Conservation (phyloP, 306 rosid species). For the Ammopiptanthus mongolicus region DNA sequence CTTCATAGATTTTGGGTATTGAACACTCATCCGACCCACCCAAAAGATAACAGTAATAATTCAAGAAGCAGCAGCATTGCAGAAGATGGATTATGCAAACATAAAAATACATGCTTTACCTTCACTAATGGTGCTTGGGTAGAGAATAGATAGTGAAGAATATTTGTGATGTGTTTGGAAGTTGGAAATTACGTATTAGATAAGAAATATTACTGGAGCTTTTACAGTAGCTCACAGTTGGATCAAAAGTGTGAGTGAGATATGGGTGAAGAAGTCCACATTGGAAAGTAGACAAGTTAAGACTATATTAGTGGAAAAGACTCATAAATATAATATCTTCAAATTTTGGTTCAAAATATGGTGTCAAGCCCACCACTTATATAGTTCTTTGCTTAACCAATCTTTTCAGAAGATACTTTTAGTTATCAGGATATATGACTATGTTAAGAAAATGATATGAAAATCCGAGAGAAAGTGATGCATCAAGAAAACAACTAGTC, state of each 20-base stretch:
- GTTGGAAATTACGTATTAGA: constrained; percentile 10
- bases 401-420: neutral
- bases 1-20: neutral
- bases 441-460: constrained; percentile 17
- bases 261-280: too few species aligned
- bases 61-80: neutral
- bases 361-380: too few species aligned
- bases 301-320: too few species aligned
- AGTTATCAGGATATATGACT: neutral
- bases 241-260: neutral
- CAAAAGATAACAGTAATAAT: neutral
- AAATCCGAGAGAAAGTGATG: constrained; percentile 33
- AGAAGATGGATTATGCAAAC: neutral
- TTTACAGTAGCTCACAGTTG: neutral
- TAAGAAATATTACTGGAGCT: neutral
- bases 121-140: neutral
- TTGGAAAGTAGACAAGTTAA: too few species aligned
- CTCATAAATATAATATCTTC: too few species aligned
- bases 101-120: constrained; percentile 2
- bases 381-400: neutral
- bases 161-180: neutral
- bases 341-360: too few species aligned
- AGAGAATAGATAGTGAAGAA: neutral
- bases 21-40: neutral
- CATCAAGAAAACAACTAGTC: constrained; percentile 11